Percentiles rank a stretch among this genome's conserved stretches.
phyloP scores from a whole-genome alignment of 192 early-diverging fungal species.

The Chytriomyces hyalinus region DNA sequence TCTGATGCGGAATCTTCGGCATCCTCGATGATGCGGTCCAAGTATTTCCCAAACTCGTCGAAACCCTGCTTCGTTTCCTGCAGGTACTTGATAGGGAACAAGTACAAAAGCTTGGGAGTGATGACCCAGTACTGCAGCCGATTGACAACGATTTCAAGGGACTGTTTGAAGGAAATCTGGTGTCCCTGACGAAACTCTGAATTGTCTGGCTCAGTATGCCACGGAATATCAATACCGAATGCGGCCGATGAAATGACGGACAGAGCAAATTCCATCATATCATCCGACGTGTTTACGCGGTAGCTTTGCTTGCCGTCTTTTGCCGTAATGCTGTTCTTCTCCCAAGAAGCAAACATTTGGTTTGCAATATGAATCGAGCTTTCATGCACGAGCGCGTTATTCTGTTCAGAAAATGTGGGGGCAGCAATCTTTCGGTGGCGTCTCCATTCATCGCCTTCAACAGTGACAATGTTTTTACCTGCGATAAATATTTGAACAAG shows the following conservation, averaged over 20 bases:
- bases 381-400: constrained; percentile 36
- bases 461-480: constrained; percentile 46
- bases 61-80: not conserved
- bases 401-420: constrained; percentile 39
- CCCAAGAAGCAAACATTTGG: constrained; percentile 34
- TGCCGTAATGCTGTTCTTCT: not conserved
- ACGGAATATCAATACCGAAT: constrained; percentile 33
- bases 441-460: constrained; percentile 39
- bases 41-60: constrained; percentile 3
- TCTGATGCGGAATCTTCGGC: constrained; percentile 1
- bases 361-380: constrained; percentile 4
- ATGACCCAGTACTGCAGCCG: constrained; percentile 27
- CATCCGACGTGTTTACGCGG: constrained; percentile 17
- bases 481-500: not conserved
- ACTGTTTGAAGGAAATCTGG: constrained; percentile 23
- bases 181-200: constrained; percentile 12
- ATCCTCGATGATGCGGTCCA: not conserved
- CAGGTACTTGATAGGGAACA: constrained; percentile 19
- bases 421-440: constrained; percentile 40
- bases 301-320: not conserved
- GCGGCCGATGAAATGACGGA: constrained; percentile 38
- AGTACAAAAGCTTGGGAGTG: constrained; percentile 29
- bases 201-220: constrained; percentile 18
- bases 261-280: constrained; percentile 40
- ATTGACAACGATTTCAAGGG: constrained; percentile 31